phyloP scores from a whole-genome alignment of 257 asterid genomes.

The Rhazya stricta region DNA sequence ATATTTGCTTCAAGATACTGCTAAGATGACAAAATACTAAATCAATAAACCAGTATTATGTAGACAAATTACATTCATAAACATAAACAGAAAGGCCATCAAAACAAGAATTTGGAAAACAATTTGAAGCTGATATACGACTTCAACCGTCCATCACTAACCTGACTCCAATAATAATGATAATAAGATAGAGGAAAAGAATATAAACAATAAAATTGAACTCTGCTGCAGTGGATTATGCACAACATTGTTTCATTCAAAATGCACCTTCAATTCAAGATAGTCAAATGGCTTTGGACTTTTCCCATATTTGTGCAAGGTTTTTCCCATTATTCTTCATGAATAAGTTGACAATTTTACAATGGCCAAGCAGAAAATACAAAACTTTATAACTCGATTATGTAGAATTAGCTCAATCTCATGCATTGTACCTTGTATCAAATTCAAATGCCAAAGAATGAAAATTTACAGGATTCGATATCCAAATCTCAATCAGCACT shows the following conservation, averaged over 20 bases:
- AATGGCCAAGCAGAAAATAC: background rate
- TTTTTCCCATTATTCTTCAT: too few species aligned
- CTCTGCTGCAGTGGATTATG: background rate
- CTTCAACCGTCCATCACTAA: background rate
- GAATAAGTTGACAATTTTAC: background rate
- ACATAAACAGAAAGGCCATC: background rate
- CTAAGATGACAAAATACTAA: too few species aligned
- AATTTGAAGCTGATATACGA: background rate
- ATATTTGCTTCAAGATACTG: too few species aligned
- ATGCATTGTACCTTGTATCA: background rate
- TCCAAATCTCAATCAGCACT: slow-evolving; percentile 17
- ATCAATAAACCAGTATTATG: too few species aligned
- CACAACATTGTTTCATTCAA: background rate
- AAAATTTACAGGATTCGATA: background rate
- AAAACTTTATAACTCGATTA: background rate
- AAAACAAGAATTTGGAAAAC: background rate
- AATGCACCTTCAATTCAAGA: too few species aligned
- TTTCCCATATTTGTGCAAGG: background rate
- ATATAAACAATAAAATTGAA: background rate
- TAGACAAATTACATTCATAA: background rate
- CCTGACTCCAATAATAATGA: background rate
- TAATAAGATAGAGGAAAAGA: background rate
- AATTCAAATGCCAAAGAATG: background rate
- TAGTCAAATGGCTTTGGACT: too few species aligned
- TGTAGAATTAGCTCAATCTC: background rate